Percentiles rank a stretch among this genome's conserved stretches.
phyloP scores from a whole-genome alignment of 805 yeast genomes.

The Barnettozyma wickerhamii region DNA sequence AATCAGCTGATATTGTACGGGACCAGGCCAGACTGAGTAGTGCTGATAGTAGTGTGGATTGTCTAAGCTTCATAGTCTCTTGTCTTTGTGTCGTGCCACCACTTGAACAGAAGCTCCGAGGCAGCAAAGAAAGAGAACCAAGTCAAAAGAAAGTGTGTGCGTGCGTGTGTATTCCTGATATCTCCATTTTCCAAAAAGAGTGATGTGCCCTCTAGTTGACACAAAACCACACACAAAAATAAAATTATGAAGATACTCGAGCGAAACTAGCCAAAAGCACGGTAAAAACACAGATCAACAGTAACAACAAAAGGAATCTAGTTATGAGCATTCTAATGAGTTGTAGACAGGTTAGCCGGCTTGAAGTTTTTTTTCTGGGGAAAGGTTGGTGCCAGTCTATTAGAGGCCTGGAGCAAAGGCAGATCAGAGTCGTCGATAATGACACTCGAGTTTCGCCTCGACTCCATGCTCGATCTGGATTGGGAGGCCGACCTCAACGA shows the following conservation, averaged over 20 bases:
- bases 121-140: too few relatives aligned
- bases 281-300: background rate
- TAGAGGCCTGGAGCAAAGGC: background rate
- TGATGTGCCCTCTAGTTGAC: too few relatives aligned
- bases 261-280: too few relatives aligned
- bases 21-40: background rate
- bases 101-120: too few relatives aligned
- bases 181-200: too few relatives aligned
- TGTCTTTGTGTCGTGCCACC: too few relatives aligned
- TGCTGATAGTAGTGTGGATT: background rate
- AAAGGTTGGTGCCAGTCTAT: background rate
- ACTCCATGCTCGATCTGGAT: slow-evolving; percentile 10
- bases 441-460: slow-evolving; percentile 14
- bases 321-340: background rate
- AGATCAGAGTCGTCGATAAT: slow-evolving; percentile 2
- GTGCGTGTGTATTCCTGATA: too few relatives aligned
- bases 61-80: too few relatives aligned
- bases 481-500: slow-evolving; percentile 4
- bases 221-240: too few relatives aligned
- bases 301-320: background rate
- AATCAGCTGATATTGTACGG: background rate
- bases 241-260: too few relatives aligned
- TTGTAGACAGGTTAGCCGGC: background rate
- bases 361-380: background rate
- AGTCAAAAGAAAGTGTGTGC: too few relatives aligned